Conservation (phyloP, 192 early-diverging fungal genomes). For the Umbelopsis sp. region DNA sequence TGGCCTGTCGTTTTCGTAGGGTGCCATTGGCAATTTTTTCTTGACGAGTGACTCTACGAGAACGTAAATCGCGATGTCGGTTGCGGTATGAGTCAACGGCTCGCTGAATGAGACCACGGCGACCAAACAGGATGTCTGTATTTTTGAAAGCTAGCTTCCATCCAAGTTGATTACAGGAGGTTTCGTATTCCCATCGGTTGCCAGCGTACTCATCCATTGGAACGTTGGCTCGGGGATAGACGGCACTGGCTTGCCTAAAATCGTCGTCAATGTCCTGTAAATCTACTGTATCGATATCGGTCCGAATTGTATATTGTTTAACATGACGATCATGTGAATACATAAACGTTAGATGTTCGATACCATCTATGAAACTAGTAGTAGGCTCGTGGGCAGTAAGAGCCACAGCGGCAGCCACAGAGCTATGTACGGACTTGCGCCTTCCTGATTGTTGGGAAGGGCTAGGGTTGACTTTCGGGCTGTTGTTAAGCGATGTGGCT, state of each 20-base stretch:
- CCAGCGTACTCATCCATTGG: constrained; percentile 54
- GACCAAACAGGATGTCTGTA: constrained; percentile 53
- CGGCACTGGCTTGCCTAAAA: constrained; percentile 29
- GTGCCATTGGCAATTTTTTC: constrained; percentile 69
- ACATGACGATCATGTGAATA: constrained; percentile 34
- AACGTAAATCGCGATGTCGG: constrained; percentile 61
- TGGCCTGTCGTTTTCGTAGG: constrained; percentile 44
- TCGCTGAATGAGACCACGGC: constrained; percentile 76
- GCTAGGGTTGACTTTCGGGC: neutral
- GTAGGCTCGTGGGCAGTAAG: constrained; percentile 37
- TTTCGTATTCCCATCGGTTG: constrained; percentile 83
- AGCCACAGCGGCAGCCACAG: constrained; percentile 36
- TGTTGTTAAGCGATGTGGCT: neutral
- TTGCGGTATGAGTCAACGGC: constrained; percentile 78
- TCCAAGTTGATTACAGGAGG: constrained; percentile 69
- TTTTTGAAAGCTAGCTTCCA: constrained; percentile 77
- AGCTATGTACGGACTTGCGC: constrained; percentile 25
- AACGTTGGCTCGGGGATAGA: constrained; percentile 73
- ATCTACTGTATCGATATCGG: constrained; percentile 32
- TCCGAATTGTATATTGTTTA: constrained; percentile 37
- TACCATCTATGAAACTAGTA: constrained; percentile 23
- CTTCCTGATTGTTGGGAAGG: neutral
- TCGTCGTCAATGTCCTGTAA: constrained; percentile 20
- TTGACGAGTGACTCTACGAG: constrained; percentile 66
- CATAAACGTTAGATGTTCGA: constrained; percentile 39